Conservation (phyloP, 371 early-diverging fungal genomes). For the Actinomortierella ambigua region DNA sequence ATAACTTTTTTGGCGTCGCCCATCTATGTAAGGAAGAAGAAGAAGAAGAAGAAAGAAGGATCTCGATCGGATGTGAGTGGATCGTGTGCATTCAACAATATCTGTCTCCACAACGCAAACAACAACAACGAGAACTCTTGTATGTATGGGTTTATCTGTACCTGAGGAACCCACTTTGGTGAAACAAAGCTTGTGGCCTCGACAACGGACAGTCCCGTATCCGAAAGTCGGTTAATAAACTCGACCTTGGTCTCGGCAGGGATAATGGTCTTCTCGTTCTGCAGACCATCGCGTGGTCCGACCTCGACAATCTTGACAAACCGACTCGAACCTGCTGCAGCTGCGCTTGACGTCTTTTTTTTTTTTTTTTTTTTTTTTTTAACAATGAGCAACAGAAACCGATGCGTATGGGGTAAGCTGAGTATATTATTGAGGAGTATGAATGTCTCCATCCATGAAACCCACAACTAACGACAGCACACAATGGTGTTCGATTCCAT, state of each 20-base stretch:
- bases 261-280: slow-evolving; percentile 90
- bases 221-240: slow-evolving; percentile 82
- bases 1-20: slow-evolving; percentile 84
- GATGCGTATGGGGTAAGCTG: not conserved
- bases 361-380: not conserved
- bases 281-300: slow-evolving; percentile 97
- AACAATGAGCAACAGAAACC: not conserved
- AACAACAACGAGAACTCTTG: not conserved
- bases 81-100: no score
- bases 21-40: slow-evolving; percentile 63
- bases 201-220: slow-evolving; percentile 85
- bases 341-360: slow-evolving; percentile 17
- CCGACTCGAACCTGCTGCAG: slow-evolving; percentile 17
- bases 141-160: slow-evolving; percentile 24
- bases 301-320: slow-evolving; percentile 89
- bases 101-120: not conserved
- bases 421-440: no score
- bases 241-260: slow-evolving; percentile 82
- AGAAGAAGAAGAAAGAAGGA: no score
- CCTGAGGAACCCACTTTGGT: slow-evolving; percentile 98
- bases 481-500: no score
- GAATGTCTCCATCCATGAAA: no score
- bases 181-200: slow-evolving; percentile 97
- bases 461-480: no score
- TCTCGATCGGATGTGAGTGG: no score